These are phyloP conservation scores for Syzygium syzygioides DNA, from an alignment of 441 rosid genomes.

Conservation along the genomic window DNA sequence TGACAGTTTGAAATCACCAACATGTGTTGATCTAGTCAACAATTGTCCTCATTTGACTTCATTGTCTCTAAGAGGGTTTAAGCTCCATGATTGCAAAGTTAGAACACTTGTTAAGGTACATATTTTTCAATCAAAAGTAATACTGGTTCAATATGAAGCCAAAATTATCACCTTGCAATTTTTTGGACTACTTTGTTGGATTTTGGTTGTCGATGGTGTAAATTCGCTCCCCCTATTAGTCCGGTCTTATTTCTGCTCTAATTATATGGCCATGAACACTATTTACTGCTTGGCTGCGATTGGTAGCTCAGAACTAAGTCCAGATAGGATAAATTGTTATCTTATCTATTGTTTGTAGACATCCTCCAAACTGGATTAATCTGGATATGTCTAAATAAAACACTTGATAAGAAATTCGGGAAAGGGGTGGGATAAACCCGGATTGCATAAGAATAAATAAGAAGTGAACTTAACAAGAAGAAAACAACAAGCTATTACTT, in stretches of 20 bases:
- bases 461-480: not conserved
- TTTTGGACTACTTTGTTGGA: not conserved
- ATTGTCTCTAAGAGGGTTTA: slow-evolving; percentile 64
- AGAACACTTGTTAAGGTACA: slow-evolving; percentile 57
- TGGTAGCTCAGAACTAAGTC: not conserved
- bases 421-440: not conserved
- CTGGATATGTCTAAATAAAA: not conserved
- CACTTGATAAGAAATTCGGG: not conserved
- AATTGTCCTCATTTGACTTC: slow-evolving; percentile 63
- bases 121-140: not conserved
- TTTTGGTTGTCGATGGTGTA: not conserved
- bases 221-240: not conserved
- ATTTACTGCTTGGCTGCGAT: not conserved
- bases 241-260: not conserved
- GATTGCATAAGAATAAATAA: not conserved
- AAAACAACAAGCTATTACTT: not conserved
- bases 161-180: not conserved
- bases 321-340: not conserved
- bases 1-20: slow-evolving; percentile 54
- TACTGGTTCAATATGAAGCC: not conserved
- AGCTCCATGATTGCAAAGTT: slow-evolving; percentile 59
- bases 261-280: not conserved
- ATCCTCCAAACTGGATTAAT: not conserved
- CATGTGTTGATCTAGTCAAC: slow-evolving; percentile 55
- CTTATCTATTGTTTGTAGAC: not conserved